A percentile compares a stretch with the other conserved stretches of the same genome.
These are phyloP conservation scores for Aspergillus olivimuriae DNA, from an alignment of 495 filamentous ascomycete species.

Conservation along the genomic window DNA sequence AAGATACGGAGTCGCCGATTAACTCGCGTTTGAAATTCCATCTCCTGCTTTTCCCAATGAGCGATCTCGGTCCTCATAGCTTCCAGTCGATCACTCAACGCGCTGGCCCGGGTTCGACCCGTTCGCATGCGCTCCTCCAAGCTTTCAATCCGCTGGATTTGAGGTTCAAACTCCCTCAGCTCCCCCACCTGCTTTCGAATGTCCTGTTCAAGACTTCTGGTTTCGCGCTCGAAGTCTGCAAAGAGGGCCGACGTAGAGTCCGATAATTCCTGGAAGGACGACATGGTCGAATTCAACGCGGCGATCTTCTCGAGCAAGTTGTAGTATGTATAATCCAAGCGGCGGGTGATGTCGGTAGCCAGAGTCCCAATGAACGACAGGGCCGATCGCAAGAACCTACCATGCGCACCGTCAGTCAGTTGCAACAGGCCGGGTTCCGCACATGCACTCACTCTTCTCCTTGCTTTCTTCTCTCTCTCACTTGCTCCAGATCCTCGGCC, in stretches of 20 bases:
- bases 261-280: constrained; percentile 63
- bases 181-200: constrained; percentile 58
- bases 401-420: not conserved
- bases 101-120: constrained; percentile 56
- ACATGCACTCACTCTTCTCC: constrained; percentile 41
- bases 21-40: constrained; percentile 64
- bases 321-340: constrained; percentile 84
- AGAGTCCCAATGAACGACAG: constrained; percentile 32
- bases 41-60: constrained; percentile 63
- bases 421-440: no score
- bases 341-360: constrained; percentile 55
- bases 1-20: constrained; percentile 54
- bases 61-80: constrained; percentile 58
- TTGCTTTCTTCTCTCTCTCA: constrained; percentile 33
- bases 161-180: constrained; percentile 63
- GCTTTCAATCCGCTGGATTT: constrained; percentile 58
- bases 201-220: constrained; percentile 53
- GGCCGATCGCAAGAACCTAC: constrained; percentile 33
- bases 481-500: constrained; percentile 35
- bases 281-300: constrained; percentile 59
- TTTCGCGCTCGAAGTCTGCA: constrained; percentile 55
- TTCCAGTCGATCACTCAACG: constrained; percentile 61
- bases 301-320: constrained; percentile 72
- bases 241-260: constrained; percentile 54
- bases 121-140: constrained; percentile 59